These are phyloP conservation scores for Amylocarpus encephaloides DNA, from an alignment of 2,329 filamentous ascomycete genomes.

Conservation along the genomic window DNA sequence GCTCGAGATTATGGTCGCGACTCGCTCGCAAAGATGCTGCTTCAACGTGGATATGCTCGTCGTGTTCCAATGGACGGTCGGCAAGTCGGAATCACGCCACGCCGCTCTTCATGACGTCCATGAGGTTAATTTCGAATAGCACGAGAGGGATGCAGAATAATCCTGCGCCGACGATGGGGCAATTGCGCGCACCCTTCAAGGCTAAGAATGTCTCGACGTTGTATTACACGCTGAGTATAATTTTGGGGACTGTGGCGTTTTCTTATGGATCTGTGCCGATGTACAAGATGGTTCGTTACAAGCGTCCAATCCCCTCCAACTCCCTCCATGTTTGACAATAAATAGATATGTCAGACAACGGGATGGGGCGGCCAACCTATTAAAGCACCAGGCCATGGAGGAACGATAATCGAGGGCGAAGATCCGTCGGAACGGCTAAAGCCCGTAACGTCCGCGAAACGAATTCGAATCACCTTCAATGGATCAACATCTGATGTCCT, in stretches of 20 bases:
- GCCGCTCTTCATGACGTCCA: conserved; percentile 24
- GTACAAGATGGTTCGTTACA: conserved; percentile 68
- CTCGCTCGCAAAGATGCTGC: conserved; percentile 21
- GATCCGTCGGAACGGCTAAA: conserved; percentile 72
- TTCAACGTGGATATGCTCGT: conserved; percentile 29
- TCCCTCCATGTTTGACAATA: conserved; percentile 10
- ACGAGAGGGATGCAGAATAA: conserved; percentile 23
- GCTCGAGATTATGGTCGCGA: conserved; percentile 20
- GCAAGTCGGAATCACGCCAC: conserved; percentile 10
- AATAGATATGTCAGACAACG: conserved; percentile 72
- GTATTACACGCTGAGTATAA: conserved; percentile 71
- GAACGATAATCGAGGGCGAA: conserved; percentile 39
- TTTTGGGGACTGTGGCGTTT: conserved; percentile 71
- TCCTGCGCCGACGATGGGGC: conserved; percentile 52
- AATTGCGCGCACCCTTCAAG: conserved; percentile 57
- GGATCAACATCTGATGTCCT: conserved; percentile 91
- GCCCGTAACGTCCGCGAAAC: conserved; percentile 32
- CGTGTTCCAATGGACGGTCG: conserved; percentile 20
- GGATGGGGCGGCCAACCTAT: conserved; percentile 93
- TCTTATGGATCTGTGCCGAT: conserved; percentile 79
- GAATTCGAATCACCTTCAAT: conserved; percentile 76
- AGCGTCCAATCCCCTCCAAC: neutral
- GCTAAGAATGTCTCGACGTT: conserved; percentile 62
- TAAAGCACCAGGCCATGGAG: conserved; percentile 64
- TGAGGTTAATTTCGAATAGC: conserved; percentile 24